These are phyloP conservation scores for Parastagonospora nodorum DNA, from an alignment of 2,329 filamentous ascomycete species.

Conservation along the genomic window DNA sequence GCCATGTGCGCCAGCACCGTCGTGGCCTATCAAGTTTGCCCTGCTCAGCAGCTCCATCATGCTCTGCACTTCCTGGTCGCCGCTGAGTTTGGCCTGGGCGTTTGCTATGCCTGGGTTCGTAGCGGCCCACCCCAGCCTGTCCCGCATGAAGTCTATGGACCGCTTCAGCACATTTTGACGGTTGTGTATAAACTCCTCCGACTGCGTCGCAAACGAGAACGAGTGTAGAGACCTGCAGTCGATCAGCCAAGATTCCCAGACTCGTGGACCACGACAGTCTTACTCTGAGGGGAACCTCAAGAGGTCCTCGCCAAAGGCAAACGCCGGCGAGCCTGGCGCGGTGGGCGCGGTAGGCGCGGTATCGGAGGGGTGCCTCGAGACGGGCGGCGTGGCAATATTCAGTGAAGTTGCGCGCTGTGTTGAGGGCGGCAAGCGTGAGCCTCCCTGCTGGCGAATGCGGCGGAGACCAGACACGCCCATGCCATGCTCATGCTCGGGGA, in stretches of 20 bases:
- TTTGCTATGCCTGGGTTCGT: conserved; percentile 77
- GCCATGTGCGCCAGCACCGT: conserved; percentile 61
- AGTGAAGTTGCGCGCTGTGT: conserved; percentile 72
- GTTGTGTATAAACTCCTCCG: conserved; percentile 87
- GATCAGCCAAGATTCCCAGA: no score
- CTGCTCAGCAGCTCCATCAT: conserved; percentile 88
- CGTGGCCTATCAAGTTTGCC: conserved; percentile 76
- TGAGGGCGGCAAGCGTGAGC: conserved; percentile 59
- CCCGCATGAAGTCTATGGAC: conserved; percentile 95
- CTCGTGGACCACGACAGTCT: no score
- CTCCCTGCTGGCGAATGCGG: conserved; percentile 87
- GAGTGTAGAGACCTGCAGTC: conserved; percentile 75
- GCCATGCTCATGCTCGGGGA: conserved; percentile 86
- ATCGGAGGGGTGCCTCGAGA: conserved; percentile 53
- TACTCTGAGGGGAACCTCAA: conserved; percentile 85
- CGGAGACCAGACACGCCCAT: conserved; percentile 84
- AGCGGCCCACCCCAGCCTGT: conserved; percentile 81
- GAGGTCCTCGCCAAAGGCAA: conserved; percentile 82
- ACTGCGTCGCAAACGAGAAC: conserved; percentile 96
- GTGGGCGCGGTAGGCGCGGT: conserved; percentile 62
- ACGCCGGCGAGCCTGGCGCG: conserved; percentile 69
- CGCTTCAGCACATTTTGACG: conserved; percentile 92
- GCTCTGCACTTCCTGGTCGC: conserved; percentile 84
- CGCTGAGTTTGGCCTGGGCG: conserved; percentile 80
- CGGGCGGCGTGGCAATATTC: conserved; percentile 64